These are phyloP conservation scores for Kwoniella botswanensis DNA, from an alignment of 768 basidiomycete genomes.

Conservation along the genomic window DNA sequence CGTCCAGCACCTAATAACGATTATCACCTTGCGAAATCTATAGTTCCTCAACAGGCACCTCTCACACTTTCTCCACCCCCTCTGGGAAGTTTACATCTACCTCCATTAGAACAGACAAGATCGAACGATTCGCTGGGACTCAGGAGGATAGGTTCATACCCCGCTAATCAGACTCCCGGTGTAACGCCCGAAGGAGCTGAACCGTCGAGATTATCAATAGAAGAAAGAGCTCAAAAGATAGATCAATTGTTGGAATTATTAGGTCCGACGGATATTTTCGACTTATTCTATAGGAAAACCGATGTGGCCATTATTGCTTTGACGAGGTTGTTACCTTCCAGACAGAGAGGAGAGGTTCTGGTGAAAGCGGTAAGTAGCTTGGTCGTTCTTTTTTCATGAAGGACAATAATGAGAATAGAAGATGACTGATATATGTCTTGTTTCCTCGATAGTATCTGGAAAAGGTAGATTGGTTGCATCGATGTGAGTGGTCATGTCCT, in stretches of 20 bases:
- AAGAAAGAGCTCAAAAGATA: conserved; percentile 38
- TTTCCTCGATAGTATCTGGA: conserved; percentile 47
- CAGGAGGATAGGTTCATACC: not conserved
- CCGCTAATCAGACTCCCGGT: not conserved
- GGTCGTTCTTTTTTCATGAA: not conserved
- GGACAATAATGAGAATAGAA: no score
- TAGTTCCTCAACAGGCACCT: conserved; percentile 15
- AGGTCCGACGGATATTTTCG: conserved; percentile 52
- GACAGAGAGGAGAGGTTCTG: conserved; percentile 52
- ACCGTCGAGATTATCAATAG: conserved; percentile 4
- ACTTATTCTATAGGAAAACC: conserved; percentile 53
- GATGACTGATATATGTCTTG: no score
- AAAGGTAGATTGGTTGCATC: conserved; percentile 57
- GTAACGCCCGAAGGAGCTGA: not conserved
- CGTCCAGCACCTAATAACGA: conserved; percentile 45
- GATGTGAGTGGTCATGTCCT: conserved; percentile 47
- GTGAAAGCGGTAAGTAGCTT: conserved; percentile 47
- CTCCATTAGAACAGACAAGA: conserved; percentile 4
- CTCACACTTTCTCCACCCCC: not conserved
- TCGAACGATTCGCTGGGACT: not conserved
- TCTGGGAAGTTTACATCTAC: not conserved
- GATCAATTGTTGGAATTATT: conserved; percentile 50
- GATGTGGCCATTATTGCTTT: conserved; percentile 52
- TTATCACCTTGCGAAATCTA: conserved; percentile 43
- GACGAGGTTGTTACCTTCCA: conserved; percentile 47